A percentile compares a stretch with the other conserved stretches of the same genome.
These are phyloP conservation scores for Leptographium radiaticola DNA, from an alignment of 2,329 filamentous ascomycete genomes.

Conservation along the genomic window DNA sequence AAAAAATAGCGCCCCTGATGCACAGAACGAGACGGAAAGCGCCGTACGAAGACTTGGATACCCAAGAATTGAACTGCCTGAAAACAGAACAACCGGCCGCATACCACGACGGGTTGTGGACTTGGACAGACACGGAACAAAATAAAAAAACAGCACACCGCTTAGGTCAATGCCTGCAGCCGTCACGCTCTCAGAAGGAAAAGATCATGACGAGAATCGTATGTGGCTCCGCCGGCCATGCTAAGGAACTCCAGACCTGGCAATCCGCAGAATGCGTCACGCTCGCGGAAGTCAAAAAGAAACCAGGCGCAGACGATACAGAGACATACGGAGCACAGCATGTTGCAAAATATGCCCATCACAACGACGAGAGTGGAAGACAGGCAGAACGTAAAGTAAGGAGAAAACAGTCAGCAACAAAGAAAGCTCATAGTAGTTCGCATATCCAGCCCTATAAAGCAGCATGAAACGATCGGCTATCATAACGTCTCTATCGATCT, in stretches of 20 bases:
- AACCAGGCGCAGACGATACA: neutral
- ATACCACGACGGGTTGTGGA: too few relatives aligned
- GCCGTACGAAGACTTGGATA: too few relatives aligned
- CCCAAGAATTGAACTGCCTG: too few relatives aligned
- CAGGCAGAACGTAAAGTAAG: neutral
- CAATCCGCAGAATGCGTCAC: neutral
- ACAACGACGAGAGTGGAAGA: neutral
- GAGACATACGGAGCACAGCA: neutral
- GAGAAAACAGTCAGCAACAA: neutral
- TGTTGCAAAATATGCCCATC: neutral
- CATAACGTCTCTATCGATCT: constrained; percentile 3
- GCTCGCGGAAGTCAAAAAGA: neutral
- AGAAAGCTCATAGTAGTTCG: constrained; percentile 4
- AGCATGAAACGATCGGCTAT: constrained; percentile 4
- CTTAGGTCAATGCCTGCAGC: neutral
- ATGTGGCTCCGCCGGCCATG: neutral
- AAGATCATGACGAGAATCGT: neutral
- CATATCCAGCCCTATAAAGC: constrained; percentile 6
- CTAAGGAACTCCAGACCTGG: neutral
- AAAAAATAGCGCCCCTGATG: too few relatives aligned
- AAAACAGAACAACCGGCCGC: too few relatives aligned
- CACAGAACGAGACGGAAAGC: too few relatives aligned
- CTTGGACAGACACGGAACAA: neutral
- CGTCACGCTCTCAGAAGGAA: neutral
- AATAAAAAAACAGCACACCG: neutral